Base-by-base conservation (phyloP, 2,329 filamentous ascomycete genomes). In the Ophiocordyceps australis region DNA sequence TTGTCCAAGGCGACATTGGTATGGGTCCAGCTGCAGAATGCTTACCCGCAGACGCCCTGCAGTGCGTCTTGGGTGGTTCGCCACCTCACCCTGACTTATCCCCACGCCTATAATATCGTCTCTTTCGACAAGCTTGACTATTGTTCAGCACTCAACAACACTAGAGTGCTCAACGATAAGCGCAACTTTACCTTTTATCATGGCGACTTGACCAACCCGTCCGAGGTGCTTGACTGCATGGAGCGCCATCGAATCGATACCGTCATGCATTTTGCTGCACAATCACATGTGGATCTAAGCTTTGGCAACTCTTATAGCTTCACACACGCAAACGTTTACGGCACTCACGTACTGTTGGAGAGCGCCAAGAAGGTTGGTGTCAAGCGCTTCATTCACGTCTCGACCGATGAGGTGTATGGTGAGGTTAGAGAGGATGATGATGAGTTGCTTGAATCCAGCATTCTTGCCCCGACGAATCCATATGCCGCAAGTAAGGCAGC, bases 61-160 rank as follows among this genome's bases (percentile, higher is more conserved):
- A 83, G 77, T 49, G 79, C 76, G 27, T 83, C 75, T 46, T 86
- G 80, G 80, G 63, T 86, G 20, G 75, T 81, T 33, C 73, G 80
- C 32, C 79, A 86, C 50, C 59, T 89, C 27, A 70, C 70, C 9
- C 52, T 79, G 30, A 80, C 73, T 18, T 86, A 86, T 42, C 65
- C 74, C 4, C 46, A 72, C 21, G 60, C 67, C 34, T 89, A 89
- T 59, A 79, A 78, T 41, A 67, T 86, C 34, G 60, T 86, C 26
- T 85, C 75, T 18, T 82, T 85, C 41, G 80, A 89, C 54, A 86
- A 85, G 50, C 61, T 86, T 31, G 79, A 86, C 46, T 82, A 83
- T 52, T 83, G 77, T 52, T 65, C 79, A 7, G 78, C 78, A 7
- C 57, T 82, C 37, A 81, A 83, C 55, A 89, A 86, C 50, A 81